These are phyloP conservation scores for Acrocalymma vagum DNA, from an alignment of 2,329 filamentous ascomycete genomes.

Conservation along the genomic window DNA sequence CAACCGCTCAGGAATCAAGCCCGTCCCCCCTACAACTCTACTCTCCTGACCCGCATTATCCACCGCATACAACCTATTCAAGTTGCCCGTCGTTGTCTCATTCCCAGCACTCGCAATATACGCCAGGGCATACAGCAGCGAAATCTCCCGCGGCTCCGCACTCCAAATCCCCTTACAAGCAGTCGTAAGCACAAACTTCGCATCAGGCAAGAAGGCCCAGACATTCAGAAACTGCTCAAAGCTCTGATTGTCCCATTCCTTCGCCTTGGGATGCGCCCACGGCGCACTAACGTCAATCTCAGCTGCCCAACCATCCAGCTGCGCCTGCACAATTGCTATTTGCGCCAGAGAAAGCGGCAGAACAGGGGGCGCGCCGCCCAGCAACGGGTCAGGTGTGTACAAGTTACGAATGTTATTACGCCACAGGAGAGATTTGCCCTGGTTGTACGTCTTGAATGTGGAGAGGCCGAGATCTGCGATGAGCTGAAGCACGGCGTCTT, in stretches of 20 bases:
- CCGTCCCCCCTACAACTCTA: conserved; percentile 30
- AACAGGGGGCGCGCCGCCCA: conserved; percentile 23
- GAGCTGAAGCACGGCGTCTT: conserved; percentile 24
- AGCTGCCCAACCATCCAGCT: conserved; percentile 25
- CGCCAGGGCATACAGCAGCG: conserved; percentile 24
- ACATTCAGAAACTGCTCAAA: conserved; percentile 17
- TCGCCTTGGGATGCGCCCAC: conserved; percentile 19
- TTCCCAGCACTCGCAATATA: conserved; percentile 31
- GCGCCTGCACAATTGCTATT: conserved; percentile 13
- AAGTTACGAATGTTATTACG: conserved; percentile 14
- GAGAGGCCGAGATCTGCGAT: conserved; percentile 26
- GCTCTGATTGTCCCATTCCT: conserved; percentile 22
- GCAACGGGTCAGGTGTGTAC: conserved; percentile 17
- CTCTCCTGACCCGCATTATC: conserved; percentile 24
- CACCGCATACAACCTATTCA: conserved; percentile 18
- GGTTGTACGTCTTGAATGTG: conserved; percentile 23
- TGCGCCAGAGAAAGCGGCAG: conserved; percentile 15
- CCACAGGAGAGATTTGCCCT: conserved; percentile 24
- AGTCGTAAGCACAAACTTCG: conserved; percentile 15
- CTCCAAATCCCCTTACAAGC: conserved; percentile 21
- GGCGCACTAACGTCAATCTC: conserved; percentile 24
- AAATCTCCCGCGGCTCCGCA: conserved; percentile 20
- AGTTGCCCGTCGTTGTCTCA: conserved; percentile 19
- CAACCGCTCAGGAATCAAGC: conserved; percentile 24
- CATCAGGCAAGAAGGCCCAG: conserved; percentile 12